phyloP scores from a whole-genome alignment of 177 flowering plant species.

The Vitis hybrid region DNA sequence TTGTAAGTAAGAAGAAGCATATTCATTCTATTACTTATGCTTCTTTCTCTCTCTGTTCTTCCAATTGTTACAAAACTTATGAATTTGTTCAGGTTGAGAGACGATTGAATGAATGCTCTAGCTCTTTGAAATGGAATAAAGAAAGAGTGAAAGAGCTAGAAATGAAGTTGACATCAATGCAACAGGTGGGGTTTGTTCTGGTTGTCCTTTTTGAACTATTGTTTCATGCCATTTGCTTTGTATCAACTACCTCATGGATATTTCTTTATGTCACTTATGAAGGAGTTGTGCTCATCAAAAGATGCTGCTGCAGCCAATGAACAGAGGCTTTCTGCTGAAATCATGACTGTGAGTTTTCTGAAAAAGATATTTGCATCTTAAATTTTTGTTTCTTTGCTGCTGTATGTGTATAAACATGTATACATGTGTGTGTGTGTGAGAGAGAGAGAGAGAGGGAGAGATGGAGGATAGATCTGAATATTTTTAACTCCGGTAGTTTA shows the following conservation, averaged over 20 bases:
- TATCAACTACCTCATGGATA: neutral
- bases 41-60: neutral
- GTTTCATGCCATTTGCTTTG: neutral
- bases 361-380: too few species aligned
- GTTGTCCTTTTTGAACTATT: neutral
- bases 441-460: neutral
- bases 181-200: slow-evolving; percentile 46
- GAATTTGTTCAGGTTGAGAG: slow-evolving; percentile 53
- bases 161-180: slow-evolving; percentile 52
- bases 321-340: slow-evolving; percentile 63
- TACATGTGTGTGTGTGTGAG: too few species aligned
- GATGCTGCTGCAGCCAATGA: slow-evolving; percentile 68
- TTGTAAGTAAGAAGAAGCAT: neutral
- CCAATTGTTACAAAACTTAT: neutral
- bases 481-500: too few species aligned
- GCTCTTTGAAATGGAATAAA: slow-evolving; percentile 59
- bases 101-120: slow-evolving; percentile 58
- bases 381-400: neutral
- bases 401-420: neutral
- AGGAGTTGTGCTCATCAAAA: slow-evolving; percentile 76
- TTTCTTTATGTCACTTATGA: slow-evolving; percentile 10
- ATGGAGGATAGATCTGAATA: neutral
- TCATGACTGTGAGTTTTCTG: slow-evolving; percentile 66
- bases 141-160: slow-evolving; percentile 78
- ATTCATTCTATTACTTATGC: neutral